Base-by-base conservation (phyloP, 345 rosid genomes). In the Populus euphratica region DNA sequence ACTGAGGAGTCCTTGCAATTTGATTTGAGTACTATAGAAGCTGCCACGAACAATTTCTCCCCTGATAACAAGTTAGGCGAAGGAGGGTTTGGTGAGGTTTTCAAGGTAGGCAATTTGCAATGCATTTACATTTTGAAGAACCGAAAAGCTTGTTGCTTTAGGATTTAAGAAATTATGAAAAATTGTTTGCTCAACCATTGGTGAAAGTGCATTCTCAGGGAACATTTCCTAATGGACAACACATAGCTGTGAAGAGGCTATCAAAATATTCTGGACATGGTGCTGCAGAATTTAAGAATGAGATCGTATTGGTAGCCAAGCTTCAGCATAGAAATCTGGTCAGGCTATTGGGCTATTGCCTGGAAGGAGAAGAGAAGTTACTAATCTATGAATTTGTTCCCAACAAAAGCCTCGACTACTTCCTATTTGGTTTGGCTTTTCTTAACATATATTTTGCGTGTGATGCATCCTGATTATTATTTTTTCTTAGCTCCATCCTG, bases 51-150 rank as follows among this genome's bases (percentile, higher is more conserved):
- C 38, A 79, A 83, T 52, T 91, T 93, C 80, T 86, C 92, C 16
- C 76, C 38, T 2, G 69, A 82, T 20, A 89, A 90, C 71, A 88
- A 87, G 77, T 83, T 91, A 68, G 97, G 97, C 68, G 86, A 76
- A 72, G 97, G 95, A 33, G 97, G 94, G 68, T 91, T 89, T 72
- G 90, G 95, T 63, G 91, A 76, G 52, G 95, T 92, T 80, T 91
- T 81, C 84, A 85, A 85, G 91, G 93, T 90, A 81, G 8, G 63
- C 27, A 10, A 56, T 56, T 56, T n/a, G 13, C n/a, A 56, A n/a
- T 8, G 14, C 5, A n/a, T n/a, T 56, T n/a, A 56, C n/a, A 56
- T 10, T 56, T 1, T n/a, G 27, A 56, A 56, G 25, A 56, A n/a
- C 63, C 12, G 27, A 56, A 3, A n/a, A n/a, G 63, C 27, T 27